Evolutionary conservation across 2,329 filamentous ascomycete genomes (phyloP).

Genomic region (Ophiognomonia clavigignenti-juglandacearum): DNA sequence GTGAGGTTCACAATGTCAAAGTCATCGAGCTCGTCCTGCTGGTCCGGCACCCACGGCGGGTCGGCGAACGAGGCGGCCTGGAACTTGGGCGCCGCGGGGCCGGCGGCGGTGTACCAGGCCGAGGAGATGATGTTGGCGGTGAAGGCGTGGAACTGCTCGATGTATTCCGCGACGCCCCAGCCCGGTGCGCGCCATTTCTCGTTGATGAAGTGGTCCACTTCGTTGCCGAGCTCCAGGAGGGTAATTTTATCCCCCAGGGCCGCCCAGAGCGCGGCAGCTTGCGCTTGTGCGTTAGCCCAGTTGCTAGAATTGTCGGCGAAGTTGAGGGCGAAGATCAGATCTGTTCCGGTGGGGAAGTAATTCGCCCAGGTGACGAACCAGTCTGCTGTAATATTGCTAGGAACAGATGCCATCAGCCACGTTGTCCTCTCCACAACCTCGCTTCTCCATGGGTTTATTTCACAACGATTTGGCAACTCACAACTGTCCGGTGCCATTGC

Average conservation of each 20-base stretch:
- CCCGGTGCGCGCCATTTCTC: slow-evolving; percentile 26
- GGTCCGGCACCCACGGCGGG: slow-evolving; percentile 30
- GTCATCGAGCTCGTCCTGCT: slow-evolving; percentile 31
- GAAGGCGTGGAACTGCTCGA: slow-evolving; percentile 27
- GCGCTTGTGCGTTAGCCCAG: slow-evolving; percentile 13
- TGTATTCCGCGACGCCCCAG: slow-evolving; percentile 27
- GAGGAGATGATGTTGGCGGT: slow-evolving; percentile 25
- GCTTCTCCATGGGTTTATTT: slow-evolving; percentile 2
- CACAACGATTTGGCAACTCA: background rate
- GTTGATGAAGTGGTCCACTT: slow-evolving; percentile 31
- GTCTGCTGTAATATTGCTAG: slow-evolving; percentile 25
- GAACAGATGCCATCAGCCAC: background rate
- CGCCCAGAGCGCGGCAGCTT: slow-evolving; percentile 25
- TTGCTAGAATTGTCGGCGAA: slow-evolving; percentile 23
- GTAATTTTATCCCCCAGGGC: slow-evolving; percentile 25
- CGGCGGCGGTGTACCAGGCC: slow-evolving; percentile 25
- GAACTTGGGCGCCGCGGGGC: slow-evolving; percentile 22
- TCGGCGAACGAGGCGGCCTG: slow-evolving; percentile 30
- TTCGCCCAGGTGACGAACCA: slow-evolving; percentile 27
- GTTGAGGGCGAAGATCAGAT: slow-evolving; percentile 29
- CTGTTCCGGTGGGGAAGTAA: slow-evolving; percentile 28
- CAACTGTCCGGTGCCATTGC: slow-evolving; percentile 22
- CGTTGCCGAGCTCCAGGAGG: slow-evolving; percentile 31
- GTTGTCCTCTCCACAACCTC: background rate
- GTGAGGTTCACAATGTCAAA: slow-evolving; percentile 31